Percentiles rank a stretch among this genome's conserved stretches.
These are phyloP conservation scores for Arabis alpina DNA, from an alignment of 345 rosid genomes.

Conservation along the genomic window DNA sequence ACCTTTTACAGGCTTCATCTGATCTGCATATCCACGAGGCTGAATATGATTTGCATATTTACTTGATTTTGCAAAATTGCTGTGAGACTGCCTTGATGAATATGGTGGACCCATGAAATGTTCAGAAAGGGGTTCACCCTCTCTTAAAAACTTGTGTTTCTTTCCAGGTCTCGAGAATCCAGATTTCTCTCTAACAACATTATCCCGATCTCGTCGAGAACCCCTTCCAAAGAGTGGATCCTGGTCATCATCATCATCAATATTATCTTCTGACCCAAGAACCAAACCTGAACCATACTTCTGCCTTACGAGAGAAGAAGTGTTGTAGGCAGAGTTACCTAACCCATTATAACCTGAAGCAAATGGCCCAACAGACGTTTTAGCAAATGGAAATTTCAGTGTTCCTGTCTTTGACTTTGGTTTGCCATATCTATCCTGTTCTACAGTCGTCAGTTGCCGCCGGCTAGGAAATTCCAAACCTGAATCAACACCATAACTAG, in stretches of 20 bases:
- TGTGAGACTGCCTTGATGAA: slow-evolving; percentile 54
- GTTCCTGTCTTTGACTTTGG: slow-evolving; percentile 66
- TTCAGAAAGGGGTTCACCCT: slow-evolving; percentile 51
- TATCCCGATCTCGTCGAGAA: slow-evolving; percentile 52
- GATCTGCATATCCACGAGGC: slow-evolving; percentile 55
- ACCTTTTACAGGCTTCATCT: slow-evolving; percentile 66
- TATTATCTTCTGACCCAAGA: slow-evolving; percentile 55
- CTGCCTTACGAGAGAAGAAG: slow-evolving; percentile 51
- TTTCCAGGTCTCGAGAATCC: slow-evolving; percentile 56
- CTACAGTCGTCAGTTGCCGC: slow-evolving; percentile 45
- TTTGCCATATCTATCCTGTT: slow-evolving; percentile 58
- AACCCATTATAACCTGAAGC: slow-evolving; percentile 53
- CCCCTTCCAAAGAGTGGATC: slow-evolving; percentile 71
- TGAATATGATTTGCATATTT: slow-evolving; percentile 51
- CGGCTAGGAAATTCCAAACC: slow-evolving; percentile 55
- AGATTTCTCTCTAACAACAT: slow-evolving; percentile 46
- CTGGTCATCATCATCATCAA: slow-evolving; percentile 50
- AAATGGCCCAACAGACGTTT: slow-evolving; percentile 45
- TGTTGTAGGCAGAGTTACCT: slow-evolving; percentile 55
- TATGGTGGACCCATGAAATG: slow-evolving; percentile 59
- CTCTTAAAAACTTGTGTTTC: slow-evolving; percentile 54
- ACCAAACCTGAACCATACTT: slow-evolving; percentile 54
- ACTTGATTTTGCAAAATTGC: slow-evolving; percentile 49
- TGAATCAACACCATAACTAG: slow-evolving; percentile 49
- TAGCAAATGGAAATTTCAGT: slow-evolving; percentile 49